Conservation (phyloP, 805 yeast species). For the Torulaspora franciscae region DNA sequence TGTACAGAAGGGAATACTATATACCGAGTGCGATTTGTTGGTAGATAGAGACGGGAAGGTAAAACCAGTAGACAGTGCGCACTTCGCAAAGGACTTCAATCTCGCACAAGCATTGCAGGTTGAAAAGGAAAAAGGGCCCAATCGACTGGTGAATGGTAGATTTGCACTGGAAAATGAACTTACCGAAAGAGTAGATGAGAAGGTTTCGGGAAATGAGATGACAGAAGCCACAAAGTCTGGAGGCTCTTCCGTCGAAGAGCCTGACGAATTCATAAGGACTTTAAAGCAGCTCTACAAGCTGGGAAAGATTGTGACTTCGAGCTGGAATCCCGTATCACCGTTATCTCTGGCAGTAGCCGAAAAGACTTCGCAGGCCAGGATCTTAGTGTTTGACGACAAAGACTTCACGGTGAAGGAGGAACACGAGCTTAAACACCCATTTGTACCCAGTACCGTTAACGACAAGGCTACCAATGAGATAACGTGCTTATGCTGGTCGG, state of each 20-base stretch:
- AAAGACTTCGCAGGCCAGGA: conserved; percentile 44
- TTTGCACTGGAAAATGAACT: conserved; percentile 31
- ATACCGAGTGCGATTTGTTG: conserved; percentile 62
- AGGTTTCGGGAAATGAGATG: conserved; percentile 1
- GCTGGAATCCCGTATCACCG: conserved; percentile 53
- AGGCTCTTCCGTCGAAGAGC: conserved; percentile 4
- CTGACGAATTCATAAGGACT: conserved; percentile 30
- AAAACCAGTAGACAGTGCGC: conserved; percentile 24
- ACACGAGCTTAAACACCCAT: conserved; percentile 36
- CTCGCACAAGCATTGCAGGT: conserved; percentile 51
- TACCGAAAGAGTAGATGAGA: conserved; percentile 10
- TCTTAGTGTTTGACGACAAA: conserved; percentile 36
- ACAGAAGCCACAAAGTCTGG: too few species aligned
- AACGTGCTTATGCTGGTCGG: conserved; percentile 55
- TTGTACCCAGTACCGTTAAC: conserved; percentile 23
- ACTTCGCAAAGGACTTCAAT: conserved; percentile 38
- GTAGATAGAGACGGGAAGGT: conserved; percentile 38
- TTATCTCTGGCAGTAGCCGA: conserved; percentile 52
- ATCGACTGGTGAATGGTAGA: conserved; percentile 30
- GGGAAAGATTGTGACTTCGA: conserved; percentile 43
- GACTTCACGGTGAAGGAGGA: conserved; percentile 8
- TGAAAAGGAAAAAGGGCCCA: conserved; percentile 36
- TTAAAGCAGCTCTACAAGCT: conserved; percentile 39
- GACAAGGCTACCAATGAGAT: conserved; percentile 28
- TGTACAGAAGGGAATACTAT: conserved; percentile 81